Base-by-base conservation (phyloP, 176 grass and related monocot genomes). In the Carex scoparia region DNA sequence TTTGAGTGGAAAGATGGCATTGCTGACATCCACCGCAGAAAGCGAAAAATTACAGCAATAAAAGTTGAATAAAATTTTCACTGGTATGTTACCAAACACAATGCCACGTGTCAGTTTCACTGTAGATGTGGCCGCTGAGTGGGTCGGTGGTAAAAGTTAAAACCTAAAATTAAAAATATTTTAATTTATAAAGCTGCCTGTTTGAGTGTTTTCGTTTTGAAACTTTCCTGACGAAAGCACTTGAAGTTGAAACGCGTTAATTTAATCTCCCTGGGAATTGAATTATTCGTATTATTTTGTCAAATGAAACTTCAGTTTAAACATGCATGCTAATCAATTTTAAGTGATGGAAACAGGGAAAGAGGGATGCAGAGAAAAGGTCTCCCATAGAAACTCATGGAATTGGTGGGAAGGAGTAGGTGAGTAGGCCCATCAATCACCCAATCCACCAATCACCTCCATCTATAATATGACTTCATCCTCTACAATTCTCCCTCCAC, bases 371-470 rank as follows among this genome's bases (percentile, higher is more conserved):
- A 55, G 6, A 3, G 48, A 56, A 55, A 78, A 33, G 13, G 74
- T 78, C 49, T 33, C 2, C 74, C 1, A 9, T 31, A 57, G 65
- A 33, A 18, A 37, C 42, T 40, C 0, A 40, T 78, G 51, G 74
- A 74, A 74, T 74, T 48, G 70, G 79, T 82, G 42, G 37, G 58
- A 69, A 14, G 38, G 31, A 82, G 80, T 55, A 18, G 81, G 63
- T 83, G 23, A 83, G 61, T 67, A 5, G 81, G 35, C 3, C 60
- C 81, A 63, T 66, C 81, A 66, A 68, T 48, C 64, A 56, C 63
- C 62, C 40, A 82, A 53, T 44, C 80, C 80, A 83, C 80, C n/a
- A 48, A 83, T 67, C 57, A 13, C 61, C 15, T 82, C 57, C 77
- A 55, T 80, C 16, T 80, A 1, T 8, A n/a, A 38, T 51, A 6